Evolutionary conservation across 768 basidiomycete species (phyloP).

Genomic region (Amanita rimosa): DNA sequence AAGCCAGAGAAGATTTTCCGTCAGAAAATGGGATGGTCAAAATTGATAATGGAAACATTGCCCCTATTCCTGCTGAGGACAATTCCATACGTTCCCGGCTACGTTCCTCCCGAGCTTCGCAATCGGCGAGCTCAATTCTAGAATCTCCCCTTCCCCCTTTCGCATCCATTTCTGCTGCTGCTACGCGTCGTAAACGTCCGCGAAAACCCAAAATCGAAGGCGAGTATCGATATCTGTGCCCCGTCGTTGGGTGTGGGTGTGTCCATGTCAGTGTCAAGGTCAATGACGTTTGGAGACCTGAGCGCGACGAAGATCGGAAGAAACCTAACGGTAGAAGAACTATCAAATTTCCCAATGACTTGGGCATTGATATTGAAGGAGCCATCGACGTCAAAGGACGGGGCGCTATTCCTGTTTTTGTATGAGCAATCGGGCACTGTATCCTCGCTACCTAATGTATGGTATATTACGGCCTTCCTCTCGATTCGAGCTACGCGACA

Average conservation of each 20-base stretch:
- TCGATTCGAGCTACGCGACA: not conserved
- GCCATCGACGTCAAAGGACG: conserved; percentile 13
- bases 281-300: conserved; percentile 49
- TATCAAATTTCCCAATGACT: conserved; percentile 7
- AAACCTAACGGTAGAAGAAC: conserved; percentile 5
- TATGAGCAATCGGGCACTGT: conserved; percentile 13
- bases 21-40: not conserved
- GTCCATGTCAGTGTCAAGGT: conserved; percentile 47
- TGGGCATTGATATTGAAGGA: conserved; percentile 1
- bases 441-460: not conserved
- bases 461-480: not conserved
- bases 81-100: conserved; percentile 13
- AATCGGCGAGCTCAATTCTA: conserved; percentile 1
- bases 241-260: conserved; percentile 43
- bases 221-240: conserved; percentile 52
- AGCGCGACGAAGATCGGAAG: conserved; percentile 22
- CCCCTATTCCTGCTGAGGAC: conserved; percentile 4
- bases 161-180: conserved; percentile 3
- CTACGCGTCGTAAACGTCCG: conserved; percentile 11
- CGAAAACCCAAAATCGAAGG: conserved; percentile 31
- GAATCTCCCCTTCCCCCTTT: conserved; percentile 2
- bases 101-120: not conserved
- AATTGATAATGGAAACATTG: not conserved
- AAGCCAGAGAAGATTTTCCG: not conserved
- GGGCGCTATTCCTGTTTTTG: conserved; percentile 34